Evolutionary conservation across 768 basidiomycete species (phyloP), one percentile per base, ranked within the genome.

Genomic region (Steccherinum ochraceum): DNA sequence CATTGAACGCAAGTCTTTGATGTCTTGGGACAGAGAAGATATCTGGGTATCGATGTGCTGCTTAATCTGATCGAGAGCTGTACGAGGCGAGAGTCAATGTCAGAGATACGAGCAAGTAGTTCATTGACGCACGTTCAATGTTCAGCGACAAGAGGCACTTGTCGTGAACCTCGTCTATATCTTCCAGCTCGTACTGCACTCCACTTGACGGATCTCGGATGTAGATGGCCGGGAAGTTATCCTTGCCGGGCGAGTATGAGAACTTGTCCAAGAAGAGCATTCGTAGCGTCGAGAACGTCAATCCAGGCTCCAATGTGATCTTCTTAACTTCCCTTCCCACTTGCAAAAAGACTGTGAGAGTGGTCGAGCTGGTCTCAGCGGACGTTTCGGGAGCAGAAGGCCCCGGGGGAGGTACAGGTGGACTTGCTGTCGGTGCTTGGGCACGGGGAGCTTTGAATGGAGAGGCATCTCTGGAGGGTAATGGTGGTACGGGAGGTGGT

Each of bases 61-160:
- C 65, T 95, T 97, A 67, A 99, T 95, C 65, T 98, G 95, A 68
- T 99, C 94, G 49, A 98, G 83, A 20, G 93, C 95, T 99, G 59
- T 18, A 35, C 5, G 48, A 30, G 21, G 4, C 48, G 10, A 13
- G 12, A 30, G 41, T 57, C 12, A 42, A 26, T 52, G 42, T 55
- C 42, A 40, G 3, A 40, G 7, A 45, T 12, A 24, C 16, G 18
- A 48, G 18, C 18, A n/a, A n/a, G n/a, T n/a, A n/a, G n/a, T n/a
- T n/a, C n/a, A n/a, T n/a, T 20, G 16, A 82, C 94, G 69, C 68
- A 97, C 95, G 90, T 77, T 98, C 95, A 52, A 99, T 93, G 58
- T 97, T 96, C 45, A 99, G 72, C 43, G 90, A 94, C 45, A 99
- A 70, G 18, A 97, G 66, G 63, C 88, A 89, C 55, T 84, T 92